Evolutionary conservation across 2,329 filamentous ascomycete species (phyloP).

Genomic region (Torrubiellomyces zombiae): DNA sequence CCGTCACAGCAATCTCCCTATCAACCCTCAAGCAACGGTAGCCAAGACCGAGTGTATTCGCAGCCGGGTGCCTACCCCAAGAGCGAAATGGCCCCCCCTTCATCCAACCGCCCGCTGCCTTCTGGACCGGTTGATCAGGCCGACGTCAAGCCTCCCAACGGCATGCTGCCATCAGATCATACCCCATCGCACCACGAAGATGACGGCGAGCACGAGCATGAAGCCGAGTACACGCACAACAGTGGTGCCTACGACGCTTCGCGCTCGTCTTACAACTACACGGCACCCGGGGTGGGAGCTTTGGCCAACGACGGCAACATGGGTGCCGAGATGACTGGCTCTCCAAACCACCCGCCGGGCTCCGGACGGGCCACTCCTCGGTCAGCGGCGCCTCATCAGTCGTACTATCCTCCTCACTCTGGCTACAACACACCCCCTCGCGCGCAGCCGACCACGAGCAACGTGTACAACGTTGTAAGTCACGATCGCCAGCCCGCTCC

Average conservation of each 20-base stretch:
- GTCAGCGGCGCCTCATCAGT: slow-evolving; percentile 53
- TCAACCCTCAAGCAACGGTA: slow-evolving; percentile 40
- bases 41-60: slow-evolving; percentile 49
- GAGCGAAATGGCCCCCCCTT: slow-evolving; percentile 75
- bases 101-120: slow-evolving; percentile 39
- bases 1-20: slow-evolving; percentile 58
- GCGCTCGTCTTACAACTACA: slow-evolving; percentile 65
- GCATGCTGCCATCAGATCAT: slow-evolving; percentile 41
- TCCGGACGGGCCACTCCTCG: slow-evolving; percentile 77
- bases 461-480: slow-evolving; percentile 77
- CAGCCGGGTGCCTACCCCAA: slow-evolving; percentile 59
- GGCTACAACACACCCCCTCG: slow-evolving; percentile 72
- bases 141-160: slow-evolving; percentile 48
- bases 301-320: slow-evolving; percentile 63
- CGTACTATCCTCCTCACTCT: slow-evolving; percentile 52
- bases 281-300: slow-evolving; percentile 46
- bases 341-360: slow-evolving; percentile 60
- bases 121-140: slow-evolving; percentile 43
- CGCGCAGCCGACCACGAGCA: slow-evolving; percentile 52
- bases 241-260: slow-evolving; percentile 57
- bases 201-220: slow-evolving; percentile 56
- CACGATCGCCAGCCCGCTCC: slow-evolving; percentile 48
- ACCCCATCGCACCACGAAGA: slow-evolving; percentile 42
- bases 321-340: slow-evolving; percentile 67
- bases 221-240: slow-evolving; percentile 76